phyloP scores from a whole-genome alignment of 148 eudicot genomes.

The Rhododendron mucronatum region DNA sequence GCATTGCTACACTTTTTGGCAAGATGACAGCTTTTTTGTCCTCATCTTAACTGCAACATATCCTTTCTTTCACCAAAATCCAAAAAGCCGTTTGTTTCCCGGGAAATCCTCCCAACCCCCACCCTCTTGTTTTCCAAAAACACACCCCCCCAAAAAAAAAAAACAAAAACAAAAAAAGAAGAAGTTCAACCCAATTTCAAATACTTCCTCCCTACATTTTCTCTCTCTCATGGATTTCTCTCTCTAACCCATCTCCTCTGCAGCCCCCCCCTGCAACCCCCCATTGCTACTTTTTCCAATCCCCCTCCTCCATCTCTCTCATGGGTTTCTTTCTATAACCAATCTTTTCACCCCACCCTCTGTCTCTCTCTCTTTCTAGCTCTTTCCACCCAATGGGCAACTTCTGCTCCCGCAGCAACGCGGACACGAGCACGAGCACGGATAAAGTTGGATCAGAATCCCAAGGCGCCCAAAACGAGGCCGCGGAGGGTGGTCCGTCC shows the following conservation, averaged over 20 bases:
- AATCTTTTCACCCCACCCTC: neutral
- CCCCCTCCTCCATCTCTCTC: too few relatives aligned
- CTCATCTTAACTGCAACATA: neutral
- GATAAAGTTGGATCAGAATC: neutral
- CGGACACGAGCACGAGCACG: conserved; percentile 12
- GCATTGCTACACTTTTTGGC: neutral
- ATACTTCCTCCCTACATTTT: conserved; percentile 25
- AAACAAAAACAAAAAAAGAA: too few relatives aligned
- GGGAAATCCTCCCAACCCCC: conserved; percentile 36
- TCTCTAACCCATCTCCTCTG: neutral
- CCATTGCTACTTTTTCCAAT: neutral
- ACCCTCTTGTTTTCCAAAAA: neutral
- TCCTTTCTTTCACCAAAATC: neutral
- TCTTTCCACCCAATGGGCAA: conserved; percentile 37
- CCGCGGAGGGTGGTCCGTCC: neutral
- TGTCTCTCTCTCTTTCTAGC: neutral
- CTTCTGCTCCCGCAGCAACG: conserved; percentile 47
- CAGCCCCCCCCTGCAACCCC: neutral
- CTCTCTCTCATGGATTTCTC: conserved; percentile 15
- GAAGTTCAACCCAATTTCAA: neutral
- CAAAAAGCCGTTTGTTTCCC: conserved; percentile 25
- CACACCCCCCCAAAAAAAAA: neutral
- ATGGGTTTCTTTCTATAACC: neutral
- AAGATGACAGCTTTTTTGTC: neutral
- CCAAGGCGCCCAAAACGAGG: neutral